Base-by-base conservation (phyloP, 192 early-diverging fungal species). In the Coemansia sp. region DNA sequence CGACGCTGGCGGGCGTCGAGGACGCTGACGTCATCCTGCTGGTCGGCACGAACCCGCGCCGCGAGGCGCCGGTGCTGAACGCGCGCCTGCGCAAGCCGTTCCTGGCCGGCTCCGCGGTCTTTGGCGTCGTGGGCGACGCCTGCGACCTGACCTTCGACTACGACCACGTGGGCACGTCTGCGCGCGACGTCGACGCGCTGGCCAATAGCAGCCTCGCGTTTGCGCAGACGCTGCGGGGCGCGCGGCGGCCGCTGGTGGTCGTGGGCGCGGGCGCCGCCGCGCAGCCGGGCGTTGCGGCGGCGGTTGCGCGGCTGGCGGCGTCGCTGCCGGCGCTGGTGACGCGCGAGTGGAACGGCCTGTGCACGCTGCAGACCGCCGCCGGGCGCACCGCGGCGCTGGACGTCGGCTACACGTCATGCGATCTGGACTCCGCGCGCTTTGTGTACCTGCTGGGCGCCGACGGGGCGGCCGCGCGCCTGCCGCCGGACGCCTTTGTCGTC, bases 401-500 rank as follows among this genome's bases (percentile, higher is more conserved):
- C 75, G 80, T 96, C 45, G 96, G 96, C 25, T 97, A 90, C 70
- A 20, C 48, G n/a, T n/a, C n/a, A n/a, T n/a, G n/a, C n/a, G 33
- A 37, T 2, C 16, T 36, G 8, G 18, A 2, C 56, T 12, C 28
- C 59, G 69, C 69, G 61, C 85, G 89, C 68, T 93, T 99, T 59
- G 73, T 99, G 25, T 99, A 97, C 85, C 85, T 99, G 48, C 87
- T 99, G 56, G 89, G 90, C 43, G 96, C 96, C 43, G 96, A 99
- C 75, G 56, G 56, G 0, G 9, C 35, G 34, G 34, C 56, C n/a
- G 18, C 31, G 93, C 96, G 57, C 26, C 74, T 96, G 48, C 65
- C 72, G 20, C 70, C 92, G 68, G 85, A 91, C 69, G 92, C 95
- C 10, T 99, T 99, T 82, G 95, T 99, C 21, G 94, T 99, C 35